Evolutionary conservation across 2,329 filamentous ascomycete species (phyloP).

Genomic region (Talaromyces sp.): DNA sequence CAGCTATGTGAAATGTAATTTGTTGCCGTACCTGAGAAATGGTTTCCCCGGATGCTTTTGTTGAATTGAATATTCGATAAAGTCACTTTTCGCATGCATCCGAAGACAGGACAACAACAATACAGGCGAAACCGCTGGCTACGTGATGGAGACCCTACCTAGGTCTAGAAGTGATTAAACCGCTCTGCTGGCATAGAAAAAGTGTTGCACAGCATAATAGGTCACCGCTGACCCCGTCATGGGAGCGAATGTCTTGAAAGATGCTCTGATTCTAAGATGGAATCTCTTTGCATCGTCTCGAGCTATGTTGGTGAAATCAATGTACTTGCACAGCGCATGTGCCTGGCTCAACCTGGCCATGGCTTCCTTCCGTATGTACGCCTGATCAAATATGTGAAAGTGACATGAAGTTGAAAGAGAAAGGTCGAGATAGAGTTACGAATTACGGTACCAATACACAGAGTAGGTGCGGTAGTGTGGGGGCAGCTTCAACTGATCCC

Average conservation of each 20-base stretch:
- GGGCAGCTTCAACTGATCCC: not conserved
- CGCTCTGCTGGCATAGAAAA: not conserved
- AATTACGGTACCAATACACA: not conserved
- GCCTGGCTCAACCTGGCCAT: not conserved
- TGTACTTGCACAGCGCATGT: not conserved
- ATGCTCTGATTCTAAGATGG: not conserved
- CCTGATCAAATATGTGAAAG: not conserved
- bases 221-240: not conserved
- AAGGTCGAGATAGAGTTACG: slow-evolving; percentile 1
- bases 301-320: not conserved
- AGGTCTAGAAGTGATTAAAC: not conserved
- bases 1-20: slow-evolving; percentile 42
- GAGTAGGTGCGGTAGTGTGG: not conserved
- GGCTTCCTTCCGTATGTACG: not conserved
- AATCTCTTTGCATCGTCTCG: not conserved
- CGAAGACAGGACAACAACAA: not conserved
- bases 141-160: not conserved
- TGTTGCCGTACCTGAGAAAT: slow-evolving; percentile 26
- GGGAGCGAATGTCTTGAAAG: not conserved
- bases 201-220: not conserved
- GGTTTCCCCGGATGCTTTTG: not conserved
- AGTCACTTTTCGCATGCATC: not conserved
- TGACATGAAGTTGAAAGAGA: not conserved
- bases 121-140: not conserved
- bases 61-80: not conserved